Conservation (phyloP, 768 basidiomycete species). For the Melanogaster broomeanus region DNA sequence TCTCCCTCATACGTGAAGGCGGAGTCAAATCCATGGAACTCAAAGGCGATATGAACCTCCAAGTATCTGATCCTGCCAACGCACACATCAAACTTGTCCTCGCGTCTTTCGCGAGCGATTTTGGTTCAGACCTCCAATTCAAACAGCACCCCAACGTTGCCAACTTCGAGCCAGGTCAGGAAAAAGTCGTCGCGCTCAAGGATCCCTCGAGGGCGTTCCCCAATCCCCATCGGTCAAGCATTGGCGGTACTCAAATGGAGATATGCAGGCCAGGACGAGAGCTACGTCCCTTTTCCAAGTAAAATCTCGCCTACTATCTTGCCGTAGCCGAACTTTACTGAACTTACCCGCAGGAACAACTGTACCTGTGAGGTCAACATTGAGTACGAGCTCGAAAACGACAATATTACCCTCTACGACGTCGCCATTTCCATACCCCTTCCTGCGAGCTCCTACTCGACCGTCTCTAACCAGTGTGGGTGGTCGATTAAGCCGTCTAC, state of each 20-base stretch:
- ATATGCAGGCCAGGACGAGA: constrained; percentile 89
- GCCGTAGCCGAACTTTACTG: not conserved
- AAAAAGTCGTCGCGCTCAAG: constrained; percentile 76
- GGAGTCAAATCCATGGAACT: constrained; percentile 89
- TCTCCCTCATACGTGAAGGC: constrained; percentile 86
- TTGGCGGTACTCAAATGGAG: constrained; percentile 93
- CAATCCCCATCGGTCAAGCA: constrained; percentile 81
- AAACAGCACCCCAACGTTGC: constrained; percentile 96
- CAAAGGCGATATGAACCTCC: constrained; percentile 93
- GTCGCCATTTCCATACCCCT: constrained; percentile 90
- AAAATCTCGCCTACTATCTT: constrained; percentile 34
- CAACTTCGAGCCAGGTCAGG: constrained; percentile 73
- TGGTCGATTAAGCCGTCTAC: constrained; percentile 82
- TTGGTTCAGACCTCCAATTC: constrained; percentile 80
- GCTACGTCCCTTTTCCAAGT: constrained; percentile 89
- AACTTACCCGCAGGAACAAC: constrained; percentile 71
- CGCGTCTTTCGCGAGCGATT: constrained; percentile 52
- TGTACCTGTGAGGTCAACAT: constrained; percentile 95
- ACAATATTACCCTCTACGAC: constrained; percentile 77
- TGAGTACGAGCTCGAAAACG: constrained; percentile 94
- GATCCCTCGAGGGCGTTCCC: constrained; percentile 83
- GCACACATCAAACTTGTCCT: constrained; percentile 74
- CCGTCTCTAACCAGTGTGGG: constrained; percentile 70
- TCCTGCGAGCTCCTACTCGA: constrained; percentile 84
- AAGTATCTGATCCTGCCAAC: constrained; percentile 73